Conservation (phyloP, 306 rosid species). For the Morella rubra region DNA sequence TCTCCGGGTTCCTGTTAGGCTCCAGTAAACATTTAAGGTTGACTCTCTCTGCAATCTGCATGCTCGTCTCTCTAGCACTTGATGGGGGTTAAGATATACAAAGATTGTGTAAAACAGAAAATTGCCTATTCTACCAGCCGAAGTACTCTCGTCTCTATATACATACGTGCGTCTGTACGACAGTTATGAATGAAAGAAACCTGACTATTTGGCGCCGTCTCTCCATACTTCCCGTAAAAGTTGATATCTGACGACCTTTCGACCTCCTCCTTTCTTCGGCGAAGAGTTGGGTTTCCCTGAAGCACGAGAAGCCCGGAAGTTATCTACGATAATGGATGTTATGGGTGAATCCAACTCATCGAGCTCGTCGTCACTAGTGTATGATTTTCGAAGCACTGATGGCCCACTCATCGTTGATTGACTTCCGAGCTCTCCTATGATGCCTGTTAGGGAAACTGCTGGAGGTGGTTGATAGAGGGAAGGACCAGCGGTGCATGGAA, state of each 20-base stretch:
- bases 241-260: conserved; percentile 56
- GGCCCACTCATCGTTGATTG: conserved; percentile 49
- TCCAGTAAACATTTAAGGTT: too few relatives aligned
- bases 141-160: neutral
- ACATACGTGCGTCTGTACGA: neutral
- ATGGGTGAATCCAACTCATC: conserved; percentile 84
- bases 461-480: conserved; percentile 63
- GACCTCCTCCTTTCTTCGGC: conserved; percentile 37
- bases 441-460: conserved; percentile 45
- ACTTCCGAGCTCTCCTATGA: conserved; percentile 55
- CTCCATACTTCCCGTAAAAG: conserved; percentile 77
- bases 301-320: conserved; percentile 27
- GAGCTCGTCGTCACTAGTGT: conserved; percentile 85
- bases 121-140: neutral
- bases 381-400: conserved; percentile 53
- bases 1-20: too few relatives aligned
- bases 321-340: conserved; percentile 56
- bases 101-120: neutral
- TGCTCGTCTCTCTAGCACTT: too few relatives aligned
- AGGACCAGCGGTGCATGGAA: conserved; percentile 63
- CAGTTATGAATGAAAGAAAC: neutral
- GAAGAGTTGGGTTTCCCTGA: conserved; percentile 28
- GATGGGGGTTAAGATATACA: neutral
- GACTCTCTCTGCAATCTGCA: too few relatives aligned
- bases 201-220: conserved; percentile 36